A percentile compares a stretch with the other conserved stretches of the same genome.
Evolutionary conservation across 371 early-diverging fungal species (phyloP).

Genomic region (Polyrhizophydium stewartii): DNA sequence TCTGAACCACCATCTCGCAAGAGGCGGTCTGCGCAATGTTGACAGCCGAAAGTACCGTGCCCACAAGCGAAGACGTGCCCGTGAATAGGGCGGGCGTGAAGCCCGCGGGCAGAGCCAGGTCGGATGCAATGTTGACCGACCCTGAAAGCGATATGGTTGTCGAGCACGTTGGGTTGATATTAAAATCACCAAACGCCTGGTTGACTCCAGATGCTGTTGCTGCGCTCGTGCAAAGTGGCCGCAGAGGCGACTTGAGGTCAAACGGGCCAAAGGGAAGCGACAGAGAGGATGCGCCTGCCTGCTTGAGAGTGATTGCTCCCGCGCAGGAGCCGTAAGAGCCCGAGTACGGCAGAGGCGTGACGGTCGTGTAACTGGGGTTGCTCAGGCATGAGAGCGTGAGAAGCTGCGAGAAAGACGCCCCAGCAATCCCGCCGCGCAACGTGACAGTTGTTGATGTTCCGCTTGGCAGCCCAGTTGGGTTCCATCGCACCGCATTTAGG

Average conservation of each 20-base stretch:
- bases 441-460: constrained; percentile 1
- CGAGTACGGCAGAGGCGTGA: background rate
- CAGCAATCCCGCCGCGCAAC: background rate
- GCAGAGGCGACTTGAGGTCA: constrained; percentile 3
- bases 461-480: background rate
- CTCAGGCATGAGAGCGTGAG: background rate
- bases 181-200: background rate
- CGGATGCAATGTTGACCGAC: background rate
- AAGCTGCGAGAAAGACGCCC: background rate
- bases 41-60: constrained; percentile 2
- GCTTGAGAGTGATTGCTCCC: background rate
- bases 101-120: constrained; percentile 2
- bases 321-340: background rate
- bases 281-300: background rate
- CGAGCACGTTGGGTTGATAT: background rate
- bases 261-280: constrained; percentile 4
- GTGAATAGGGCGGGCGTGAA: constrained; percentile 6
- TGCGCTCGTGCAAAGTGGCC: constrained; percentile 4
- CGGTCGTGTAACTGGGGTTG: background rate
- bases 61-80: background rate
- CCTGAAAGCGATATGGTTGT: background rate
- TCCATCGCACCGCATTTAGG: constrained; percentile 8
- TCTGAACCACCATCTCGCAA: background rate
- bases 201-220: background rate
- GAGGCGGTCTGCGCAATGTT: background rate